Conservation (phyloP, 2,329 filamentous ascomycete genomes). For the Stachybotrys echinatus region DNA sequence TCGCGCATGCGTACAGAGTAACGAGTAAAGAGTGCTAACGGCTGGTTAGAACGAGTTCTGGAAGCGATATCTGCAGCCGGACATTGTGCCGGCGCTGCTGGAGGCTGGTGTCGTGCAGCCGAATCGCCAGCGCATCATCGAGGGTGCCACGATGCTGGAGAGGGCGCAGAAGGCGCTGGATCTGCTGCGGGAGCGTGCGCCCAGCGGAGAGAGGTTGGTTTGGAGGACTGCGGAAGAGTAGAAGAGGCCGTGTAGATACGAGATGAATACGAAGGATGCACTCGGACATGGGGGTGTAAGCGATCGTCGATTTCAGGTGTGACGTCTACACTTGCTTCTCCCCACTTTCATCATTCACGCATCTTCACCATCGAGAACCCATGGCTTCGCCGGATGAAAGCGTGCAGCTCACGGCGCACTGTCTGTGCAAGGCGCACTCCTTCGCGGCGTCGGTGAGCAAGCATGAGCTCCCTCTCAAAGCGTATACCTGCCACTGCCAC, state of each 20-base stretch:
- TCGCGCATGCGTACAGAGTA: too few relatives aligned
- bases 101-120: slow-evolving; percentile 28
- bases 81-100: slow-evolving; percentile 43
- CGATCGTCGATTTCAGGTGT: background rate
- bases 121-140: slow-evolving; percentile 29
- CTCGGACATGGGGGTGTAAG: background rate
- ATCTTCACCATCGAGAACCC: background rate
- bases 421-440: slow-evolving; percentile 37
- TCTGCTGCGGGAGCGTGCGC: slow-evolving; percentile 21
- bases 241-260: background rate
- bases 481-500: slow-evolving; percentile 40
- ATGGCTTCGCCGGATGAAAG: background rate
- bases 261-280: background rate
- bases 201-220: slow-evolving; percentile 29
- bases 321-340: background rate
- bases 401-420: slow-evolving; percentile 23
- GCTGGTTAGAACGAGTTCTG: slow-evolving; percentile 43
- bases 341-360: background rate
- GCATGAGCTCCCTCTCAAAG: slow-evolving; percentile 34
- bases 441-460: slow-evolving; percentile 28
- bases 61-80: slow-evolving; percentile 42
- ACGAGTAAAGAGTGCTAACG: too few relatives aligned
- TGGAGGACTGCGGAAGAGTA: slow-evolving; percentile 18
- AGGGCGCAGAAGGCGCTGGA: slow-evolving; percentile 25
- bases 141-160: slow-evolving; percentile 26